These are phyloP conservation scores for Gautieria morchelliformis DNA, from an alignment of 768 basidiomycete species.

Conservation along the genomic window DNA sequence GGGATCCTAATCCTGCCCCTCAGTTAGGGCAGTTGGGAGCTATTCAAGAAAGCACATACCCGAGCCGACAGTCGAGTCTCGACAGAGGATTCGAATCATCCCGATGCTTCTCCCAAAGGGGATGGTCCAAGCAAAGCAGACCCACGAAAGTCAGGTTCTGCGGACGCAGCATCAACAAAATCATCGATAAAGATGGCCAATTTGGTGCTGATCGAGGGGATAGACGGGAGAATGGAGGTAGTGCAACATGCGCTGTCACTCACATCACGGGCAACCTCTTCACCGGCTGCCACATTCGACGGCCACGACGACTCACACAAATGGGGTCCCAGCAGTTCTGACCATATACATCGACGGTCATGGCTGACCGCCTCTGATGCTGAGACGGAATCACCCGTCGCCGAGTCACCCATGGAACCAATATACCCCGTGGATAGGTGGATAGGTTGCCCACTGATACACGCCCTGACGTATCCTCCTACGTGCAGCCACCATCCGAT, in stretches of 20 bases:
- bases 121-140: conserved; percentile 11
- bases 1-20: conserved; percentile 76
- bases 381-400: conserved; percentile 1
- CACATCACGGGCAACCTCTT: conserved; percentile 7
- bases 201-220: conserved; percentile 56
- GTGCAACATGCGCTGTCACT: conserved; percentile 33
- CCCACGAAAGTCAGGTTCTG: conserved; percentile 36
- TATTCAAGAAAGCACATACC: conserved; percentile 56
- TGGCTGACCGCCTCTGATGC: not conserved
- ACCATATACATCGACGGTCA: not conserved
- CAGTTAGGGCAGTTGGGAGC: conserved; percentile 45
- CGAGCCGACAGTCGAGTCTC: conserved; percentile 11
- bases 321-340: not conserved
- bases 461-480: conserved; percentile 3
- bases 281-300: conserved; percentile 5
- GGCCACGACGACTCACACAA: not conserved
- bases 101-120: conserved; percentile 6
- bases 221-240: conserved; percentile 62
- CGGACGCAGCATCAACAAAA: not conserved
- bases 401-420: conserved; percentile 28
- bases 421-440: not conserved
- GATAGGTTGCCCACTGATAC: no score
- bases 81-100: conserved; percentile 10
- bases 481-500: conserved; percentile 10
- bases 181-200: conserved; percentile 42